These are phyloP conservation scores for Bullera alba DNA, from an alignment of 768 basidiomycete species.

Conservation along the genomic window DNA sequence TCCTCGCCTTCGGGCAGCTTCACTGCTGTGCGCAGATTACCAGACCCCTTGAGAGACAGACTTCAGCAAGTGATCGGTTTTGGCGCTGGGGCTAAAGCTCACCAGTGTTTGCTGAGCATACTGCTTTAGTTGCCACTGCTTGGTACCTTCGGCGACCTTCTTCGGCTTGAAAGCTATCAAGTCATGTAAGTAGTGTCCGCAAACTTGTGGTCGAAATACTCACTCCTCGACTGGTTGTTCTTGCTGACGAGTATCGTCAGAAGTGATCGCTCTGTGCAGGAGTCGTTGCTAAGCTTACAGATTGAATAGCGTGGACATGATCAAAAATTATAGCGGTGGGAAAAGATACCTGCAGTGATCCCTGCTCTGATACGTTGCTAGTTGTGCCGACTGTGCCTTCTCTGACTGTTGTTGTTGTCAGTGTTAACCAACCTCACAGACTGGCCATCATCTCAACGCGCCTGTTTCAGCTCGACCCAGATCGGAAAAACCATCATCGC, in stretches of 20 bases:
- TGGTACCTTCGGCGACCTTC: conserved; percentile 89
- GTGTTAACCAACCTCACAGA: too few species aligned
- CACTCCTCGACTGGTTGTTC: conserved; percentile 29
- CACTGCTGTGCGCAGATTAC: conserved; percentile 86
- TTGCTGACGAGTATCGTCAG: conserved; percentile 16
- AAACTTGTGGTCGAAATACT: conserved; percentile 3
- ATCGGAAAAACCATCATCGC: too few species aligned
- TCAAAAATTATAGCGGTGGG: too few species aligned
- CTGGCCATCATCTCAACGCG: too few species aligned
- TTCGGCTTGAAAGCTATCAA: conserved; percentile 78
- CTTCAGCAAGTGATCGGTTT: too few species aligned
- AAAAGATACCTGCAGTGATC: too few species aligned
- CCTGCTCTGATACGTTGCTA: too few species aligned
- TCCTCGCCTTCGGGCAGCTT: conserved; percentile 95
- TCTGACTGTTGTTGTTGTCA: too few species aligned
- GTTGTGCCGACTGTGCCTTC: too few species aligned
- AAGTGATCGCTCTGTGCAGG: not conserved
- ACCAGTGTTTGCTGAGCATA: conserved; percentile 50
- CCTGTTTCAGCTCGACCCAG: too few species aligned
- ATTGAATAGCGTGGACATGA: conserved; percentile 45
- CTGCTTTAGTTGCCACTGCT: conserved; percentile 96
- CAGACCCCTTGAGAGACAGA: conserved; percentile 87
- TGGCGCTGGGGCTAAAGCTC: not conserved
- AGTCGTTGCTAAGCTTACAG: conserved; percentile 30
- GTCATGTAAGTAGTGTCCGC: conserved; percentile 1